Percentiles rank a stretch among this genome's conserved stretches.
Conservation (phyloP, 2,329 filamentous ascomycete species). For the Talaromyces sp. region DNA sequence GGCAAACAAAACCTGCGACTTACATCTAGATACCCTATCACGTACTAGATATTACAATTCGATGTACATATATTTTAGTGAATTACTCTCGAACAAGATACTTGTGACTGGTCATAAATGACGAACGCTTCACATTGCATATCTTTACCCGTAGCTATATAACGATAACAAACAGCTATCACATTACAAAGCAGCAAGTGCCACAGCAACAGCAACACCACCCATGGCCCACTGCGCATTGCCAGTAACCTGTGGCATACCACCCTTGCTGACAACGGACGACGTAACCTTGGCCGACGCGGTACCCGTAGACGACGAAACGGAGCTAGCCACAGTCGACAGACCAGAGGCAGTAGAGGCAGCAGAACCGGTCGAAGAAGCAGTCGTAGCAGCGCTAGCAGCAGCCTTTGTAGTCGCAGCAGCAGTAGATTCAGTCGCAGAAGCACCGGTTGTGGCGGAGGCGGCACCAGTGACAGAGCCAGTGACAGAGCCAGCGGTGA, state of each 20-base stretch:
- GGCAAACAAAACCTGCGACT: too few relatives aligned
- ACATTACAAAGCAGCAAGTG: conserved; percentile 16
- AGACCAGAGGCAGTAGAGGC: conserved; percentile 1
- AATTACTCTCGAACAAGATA: too few relatives aligned
- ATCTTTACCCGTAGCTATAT: background rate
- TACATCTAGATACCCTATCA: background rate
- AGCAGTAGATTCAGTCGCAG: background rate
- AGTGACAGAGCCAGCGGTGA: conserved; percentile 9
- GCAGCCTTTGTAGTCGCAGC: background rate
- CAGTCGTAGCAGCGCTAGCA: background rate
- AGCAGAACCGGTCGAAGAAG: background rate
- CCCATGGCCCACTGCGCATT: conserved; percentile 18
- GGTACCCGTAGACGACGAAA: conserved; percentile 10
- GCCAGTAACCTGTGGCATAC: conserved; percentile 18
- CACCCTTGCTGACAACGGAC: conserved; percentile 14
- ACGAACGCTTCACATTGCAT: background rate
- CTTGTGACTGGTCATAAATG: background rate
- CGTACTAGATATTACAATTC: background rate
- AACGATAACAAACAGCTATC: background rate
- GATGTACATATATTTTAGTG: background rate
- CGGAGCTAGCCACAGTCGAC: conserved; percentile 7
- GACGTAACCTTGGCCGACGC: conserved; percentile 2
- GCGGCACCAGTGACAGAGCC: background rate
- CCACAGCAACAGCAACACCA: conserved; percentile 18
- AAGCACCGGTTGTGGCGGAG: background rate